A percentile compares a stretch with the other conserved stretches of the same genome.
These are phyloP conservation scores for Melianthus villosus DNA, from an alignment of 441 rosid species.

Conservation along the genomic window DNA sequence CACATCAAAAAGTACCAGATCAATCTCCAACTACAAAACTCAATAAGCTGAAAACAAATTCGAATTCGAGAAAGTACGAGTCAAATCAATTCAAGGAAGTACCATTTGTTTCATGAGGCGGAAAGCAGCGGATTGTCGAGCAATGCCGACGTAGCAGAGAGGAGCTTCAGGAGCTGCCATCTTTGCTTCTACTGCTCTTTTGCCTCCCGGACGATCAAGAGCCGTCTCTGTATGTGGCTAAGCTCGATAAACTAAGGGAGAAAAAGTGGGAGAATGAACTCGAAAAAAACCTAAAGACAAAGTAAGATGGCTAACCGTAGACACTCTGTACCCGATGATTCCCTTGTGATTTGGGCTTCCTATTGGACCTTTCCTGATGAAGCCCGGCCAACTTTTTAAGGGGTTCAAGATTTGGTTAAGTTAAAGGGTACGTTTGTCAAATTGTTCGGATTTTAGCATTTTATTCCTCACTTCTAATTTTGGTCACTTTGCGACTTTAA, in stretches of 20 bases:
- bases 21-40: neutral
- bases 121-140: conserved; percentile 73
- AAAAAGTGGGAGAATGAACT: too few species aligned
- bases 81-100: neutral
- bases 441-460: too few species aligned
- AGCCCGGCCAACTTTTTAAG: too few species aligned
- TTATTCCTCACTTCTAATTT: too few species aligned
- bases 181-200: conserved; percentile 8
- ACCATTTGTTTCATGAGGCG: conserved; percentile 99
- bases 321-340: too few species aligned
- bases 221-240: conserved; percentile 16
- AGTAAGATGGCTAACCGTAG: too few species aligned
- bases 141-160: conserved; percentile 67
- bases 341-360: too few species aligned
- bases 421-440: too few species aligned
- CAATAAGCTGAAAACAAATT: neutral
- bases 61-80: neutral
- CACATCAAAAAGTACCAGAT: neutral
- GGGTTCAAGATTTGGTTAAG: too few species aligned
- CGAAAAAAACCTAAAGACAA: too few species aligned
- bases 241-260: conserved; percentile 3
- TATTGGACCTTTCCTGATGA: too few species aligned
- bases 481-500: too few species aligned
- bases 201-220: conserved; percentile 14
- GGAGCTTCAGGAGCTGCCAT: conserved; percentile 97